Base-by-base conservation (phyloP, 148 eudicot genomes). In the Chenopodium quinoa region DNA sequence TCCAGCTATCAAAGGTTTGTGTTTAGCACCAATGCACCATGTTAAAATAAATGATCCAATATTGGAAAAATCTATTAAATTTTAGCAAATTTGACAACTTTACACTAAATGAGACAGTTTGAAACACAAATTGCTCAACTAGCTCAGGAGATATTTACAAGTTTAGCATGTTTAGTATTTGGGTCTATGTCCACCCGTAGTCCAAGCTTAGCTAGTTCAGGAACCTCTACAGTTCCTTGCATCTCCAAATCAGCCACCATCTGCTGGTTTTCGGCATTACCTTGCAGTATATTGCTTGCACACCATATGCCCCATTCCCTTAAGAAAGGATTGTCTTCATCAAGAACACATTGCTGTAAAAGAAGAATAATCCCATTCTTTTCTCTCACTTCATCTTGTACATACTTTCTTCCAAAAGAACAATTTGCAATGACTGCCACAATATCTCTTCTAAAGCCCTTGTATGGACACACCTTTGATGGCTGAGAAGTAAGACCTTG, bases 291-390 rank as follows among this genome's bases (percentile, higher is more conserved):
- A 82, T 92, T 93, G 73, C 92, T 86, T 77, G 92, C 85, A 52
- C 91, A 80, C 90, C 91, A 93, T 44, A 95, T 83, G 25, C 97
- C 97, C 99, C 99, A 95, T 87, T 95, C 97, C 79, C 99, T 91
- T 85, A 95, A 84, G 88, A 90, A 95, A 9, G 97, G 92, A 75
- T 92, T 93, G 64, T 92, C 97, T 65, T 92, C 99, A 85, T 95
- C 99, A 17, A 84, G 86, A 44, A 93, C 97, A 82, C 94, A 91
- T 47, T 92, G 99, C 66, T 95, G 97, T 63, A 93, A 78, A 64
- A 95, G 82, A 68, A 93, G 86, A 76, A 91, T 85, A 37, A 95
- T 76, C 52, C 91, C 97, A 25, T 89, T 76, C 76, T 87, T 87
- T 58, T 88, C 81, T 71, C 99, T 88, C 60, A 95, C 89, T 78